Evolutionary conservation across 257 asterid species (phyloP).

Genomic region (Primulina eburnea): DNA sequence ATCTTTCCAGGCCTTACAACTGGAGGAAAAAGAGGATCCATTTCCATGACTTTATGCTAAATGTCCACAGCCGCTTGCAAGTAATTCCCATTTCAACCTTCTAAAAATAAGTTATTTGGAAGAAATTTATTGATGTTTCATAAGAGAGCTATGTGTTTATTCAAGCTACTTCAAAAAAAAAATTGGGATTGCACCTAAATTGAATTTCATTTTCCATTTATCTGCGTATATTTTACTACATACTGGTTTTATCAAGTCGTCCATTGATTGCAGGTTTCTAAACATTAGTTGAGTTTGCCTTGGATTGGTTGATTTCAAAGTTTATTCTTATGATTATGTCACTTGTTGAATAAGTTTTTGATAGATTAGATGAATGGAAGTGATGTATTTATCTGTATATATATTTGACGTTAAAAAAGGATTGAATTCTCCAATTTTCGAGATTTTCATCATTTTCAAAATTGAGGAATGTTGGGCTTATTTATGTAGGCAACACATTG

Average conservation of each 20-base stretch:
- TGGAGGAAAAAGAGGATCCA: constrained; percentile 98
- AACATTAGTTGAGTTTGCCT: background rate
- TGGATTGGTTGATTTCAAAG: background rate
- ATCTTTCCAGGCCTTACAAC: constrained; percentile 56
- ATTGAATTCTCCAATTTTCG: background rate
- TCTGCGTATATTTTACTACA: background rate
- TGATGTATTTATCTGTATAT: background rate
- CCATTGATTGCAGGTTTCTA: background rate
- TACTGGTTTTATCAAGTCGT: background rate
- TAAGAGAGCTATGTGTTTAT: background rate
- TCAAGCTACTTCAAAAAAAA: background rate
- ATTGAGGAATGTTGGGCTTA: background rate
- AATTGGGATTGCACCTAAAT: background rate
- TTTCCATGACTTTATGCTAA: constrained; percentile 93
- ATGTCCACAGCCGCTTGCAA: constrained; percentile 85
- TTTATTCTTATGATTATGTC: background rate
- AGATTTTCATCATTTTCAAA: background rate
- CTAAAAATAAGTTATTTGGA: too few relatives aligned
- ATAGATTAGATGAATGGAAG: background rate
- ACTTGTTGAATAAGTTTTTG: background rate
- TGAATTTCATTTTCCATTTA: background rate
- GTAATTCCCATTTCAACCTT: constrained; percentile 32
- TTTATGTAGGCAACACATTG: background rate
- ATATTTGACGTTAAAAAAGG: background rate
- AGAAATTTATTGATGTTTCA: background rate